phyloP scores from a whole-genome alignment of 129 eudicot species.

The Centella asiatica region DNA sequence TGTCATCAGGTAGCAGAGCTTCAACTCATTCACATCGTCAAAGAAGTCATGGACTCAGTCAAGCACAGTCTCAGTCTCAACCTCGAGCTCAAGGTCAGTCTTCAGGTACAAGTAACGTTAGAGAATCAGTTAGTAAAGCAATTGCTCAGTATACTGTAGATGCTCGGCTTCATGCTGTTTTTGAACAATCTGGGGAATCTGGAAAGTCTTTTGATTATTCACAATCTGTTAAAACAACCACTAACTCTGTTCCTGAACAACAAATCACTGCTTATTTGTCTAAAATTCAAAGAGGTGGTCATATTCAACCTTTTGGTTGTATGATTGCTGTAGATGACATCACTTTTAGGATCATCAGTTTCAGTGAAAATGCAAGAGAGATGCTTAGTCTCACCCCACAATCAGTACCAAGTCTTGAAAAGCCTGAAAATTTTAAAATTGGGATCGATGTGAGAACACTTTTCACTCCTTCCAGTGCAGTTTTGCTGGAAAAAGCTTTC shows the following conservation, averaged over 20 bases:
- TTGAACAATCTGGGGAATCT: slow-evolving; percentile 51
- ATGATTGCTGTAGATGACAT: slow-evolving; percentile 59
- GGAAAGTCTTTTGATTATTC: slow-evolving; percentile 64
- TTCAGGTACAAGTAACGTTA: slow-evolving; percentile 9
- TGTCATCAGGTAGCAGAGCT: slow-evolving; percentile 53
- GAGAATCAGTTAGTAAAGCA: slow-evolving; percentile 3
- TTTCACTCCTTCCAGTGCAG: slow-evolving; percentile 43
- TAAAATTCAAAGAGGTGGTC: slow-evolving; percentile 64
- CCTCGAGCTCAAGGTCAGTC: slow-evolving; percentile 24
- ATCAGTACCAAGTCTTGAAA: slow-evolving; percentile 7
- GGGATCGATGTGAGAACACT: slow-evolving; percentile 65
- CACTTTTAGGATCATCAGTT: slow-evolving; percentile 41
- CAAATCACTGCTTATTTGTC: slow-evolving; percentile 51
- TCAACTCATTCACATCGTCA: slow-evolving; percentile 11
- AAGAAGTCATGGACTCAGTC: not conserved
- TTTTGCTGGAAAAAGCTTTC: slow-evolving; percentile 42
- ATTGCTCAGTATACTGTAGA: slow-evolving; percentile 45
- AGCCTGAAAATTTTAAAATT: slow-evolving; percentile 22
- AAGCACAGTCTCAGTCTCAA: slow-evolving; percentile 1
- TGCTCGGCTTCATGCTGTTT: slow-evolving; percentile 50
- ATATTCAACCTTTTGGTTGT: slow-evolving; percentile 69
- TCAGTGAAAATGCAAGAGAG: slow-evolving; percentile 52
- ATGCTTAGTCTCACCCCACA: slow-evolving; percentile 36
- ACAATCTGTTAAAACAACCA: slow-evolving; percentile 21
- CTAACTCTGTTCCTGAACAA: slow-evolving; percentile 28